Evolutionary conservation across 768 basidiomycete species (phyloP).

Genomic region (Daedaleopsis sinensis): DNA sequence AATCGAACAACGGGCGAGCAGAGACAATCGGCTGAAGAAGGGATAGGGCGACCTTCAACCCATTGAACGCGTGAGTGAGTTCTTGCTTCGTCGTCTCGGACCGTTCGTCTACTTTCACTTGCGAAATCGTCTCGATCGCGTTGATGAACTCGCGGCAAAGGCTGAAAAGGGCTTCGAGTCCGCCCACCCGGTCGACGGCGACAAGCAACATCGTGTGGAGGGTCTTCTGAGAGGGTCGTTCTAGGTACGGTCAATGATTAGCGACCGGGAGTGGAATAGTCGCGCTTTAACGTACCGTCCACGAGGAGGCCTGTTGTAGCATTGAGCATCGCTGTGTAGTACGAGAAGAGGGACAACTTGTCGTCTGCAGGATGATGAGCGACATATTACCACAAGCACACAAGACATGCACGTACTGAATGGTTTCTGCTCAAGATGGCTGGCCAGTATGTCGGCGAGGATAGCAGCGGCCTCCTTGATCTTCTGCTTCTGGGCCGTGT

Average conservation of each 20-base stretch:
- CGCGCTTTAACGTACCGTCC: constrained; percentile 50
- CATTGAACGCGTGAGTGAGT: constrained; percentile 76
- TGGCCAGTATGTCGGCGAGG: constrained; percentile 72
- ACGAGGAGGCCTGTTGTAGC: constrained; percentile 54
- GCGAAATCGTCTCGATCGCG: constrained; percentile 58
- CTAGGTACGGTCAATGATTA: constrained; percentile 39
- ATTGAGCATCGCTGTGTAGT: constrained; percentile 57
- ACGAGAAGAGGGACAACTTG: constrained; percentile 47
- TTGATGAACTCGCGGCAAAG: constrained; percentile 57
- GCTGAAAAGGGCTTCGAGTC: constrained; percentile 66
- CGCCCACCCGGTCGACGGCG: constrained; percentile 71
- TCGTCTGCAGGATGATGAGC: constrained; percentile 34
- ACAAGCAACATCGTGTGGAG: constrained; percentile 84
- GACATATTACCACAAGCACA: constrained; percentile 6
- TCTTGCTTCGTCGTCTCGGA: constrained; percentile 60
- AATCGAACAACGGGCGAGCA: constrained; percentile 81
- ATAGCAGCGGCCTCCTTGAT: constrained; percentile 68
- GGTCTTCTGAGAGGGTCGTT: constrained; percentile 71
- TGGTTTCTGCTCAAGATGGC: constrained; percentile 60
- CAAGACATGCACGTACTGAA: constrained; percentile 48
- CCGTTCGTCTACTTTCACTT: constrained; percentile 57
- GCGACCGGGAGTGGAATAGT: not conserved
- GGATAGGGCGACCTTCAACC: constrained; percentile 79
- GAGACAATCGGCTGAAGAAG: constrained; percentile 77
- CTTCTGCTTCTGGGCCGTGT: constrained; percentile 75